A percentile compares a stretch with the other conserved stretches of the same genome.
These are phyloP conservation scores for Digitaria exilis DNA, from an alignment of 202 grass and related monocot species.

Conservation along the genomic window DNA sequence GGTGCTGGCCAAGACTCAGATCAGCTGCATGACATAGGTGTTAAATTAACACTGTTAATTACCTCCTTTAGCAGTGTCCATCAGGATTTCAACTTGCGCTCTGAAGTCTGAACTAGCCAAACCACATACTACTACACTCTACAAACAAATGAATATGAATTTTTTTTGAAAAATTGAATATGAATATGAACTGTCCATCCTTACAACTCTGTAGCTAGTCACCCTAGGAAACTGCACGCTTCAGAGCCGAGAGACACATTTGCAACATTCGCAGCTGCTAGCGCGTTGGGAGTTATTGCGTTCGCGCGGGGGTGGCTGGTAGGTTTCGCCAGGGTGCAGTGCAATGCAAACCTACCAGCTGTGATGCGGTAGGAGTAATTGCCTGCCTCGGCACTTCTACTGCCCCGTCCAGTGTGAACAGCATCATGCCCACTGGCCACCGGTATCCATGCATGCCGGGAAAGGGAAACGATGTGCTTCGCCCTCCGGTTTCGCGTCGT, in stretches of 20 bases:
- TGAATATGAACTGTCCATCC: too few species aligned
- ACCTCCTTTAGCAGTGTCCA: not conserved
- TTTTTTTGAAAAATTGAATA: too few species aligned
- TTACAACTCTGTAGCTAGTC: not conserved
- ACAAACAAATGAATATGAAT: too few species aligned
- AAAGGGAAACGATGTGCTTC: not conserved
- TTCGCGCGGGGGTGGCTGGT: not conserved
- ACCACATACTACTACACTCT: too few species aligned
- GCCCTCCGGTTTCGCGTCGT: not conserved
- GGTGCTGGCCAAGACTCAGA: not conserved
- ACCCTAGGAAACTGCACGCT: not conserved
- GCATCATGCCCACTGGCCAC: not conserved
- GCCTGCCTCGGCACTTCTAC: conserved; percentile 24
- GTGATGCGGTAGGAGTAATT: conserved; percentile 7
- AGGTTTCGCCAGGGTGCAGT: conserved; percentile 15
- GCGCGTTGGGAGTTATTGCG: conserved; percentile 32
- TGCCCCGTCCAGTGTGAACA: not conserved
- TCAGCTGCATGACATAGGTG: too few species aligned
- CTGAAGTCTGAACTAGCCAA: too few species aligned
- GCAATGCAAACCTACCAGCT: too few species aligned
- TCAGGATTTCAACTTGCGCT: too few species aligned
- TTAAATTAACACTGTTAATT: too few species aligned
- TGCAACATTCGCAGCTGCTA: not conserved
- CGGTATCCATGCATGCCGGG: not conserved
- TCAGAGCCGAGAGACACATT: conserved; percentile 4